Evolutionary conservation across 2,329 filamentous ascomycete genomes (phyloP), one percentile per base, ranked within the genome.

Genomic region (Gnomoniopsis sp.): DNA sequence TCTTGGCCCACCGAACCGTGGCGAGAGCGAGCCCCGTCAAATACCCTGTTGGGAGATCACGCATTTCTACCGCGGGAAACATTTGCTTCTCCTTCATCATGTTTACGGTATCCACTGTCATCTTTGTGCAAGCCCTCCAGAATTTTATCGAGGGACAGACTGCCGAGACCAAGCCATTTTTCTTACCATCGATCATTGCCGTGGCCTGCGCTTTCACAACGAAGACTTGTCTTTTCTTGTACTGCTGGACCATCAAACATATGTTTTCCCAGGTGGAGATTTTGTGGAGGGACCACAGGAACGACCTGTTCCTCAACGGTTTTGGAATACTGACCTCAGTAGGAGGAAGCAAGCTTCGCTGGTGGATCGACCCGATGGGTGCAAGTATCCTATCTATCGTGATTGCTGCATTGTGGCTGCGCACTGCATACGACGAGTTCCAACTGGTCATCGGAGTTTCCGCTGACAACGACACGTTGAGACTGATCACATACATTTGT

Each of bases 21-120:
- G 89, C 89, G 67, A 87, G 85, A 55, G 93, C 97, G 36, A 92
- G 98, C 67, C 84, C 90, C 1, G 85, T 87, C 55, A 88, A 89
- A 51, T 98, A 96, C 70, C 93, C 93, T 0, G 92, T 90, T 0
- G 93, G 93, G 62, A 96, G 96, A 72, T 92, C 92, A 6, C 88
- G 93, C 30, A 90, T 99, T 62, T 93, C 97, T 74, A 98, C 93
- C 0, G 91, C 92, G 0, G 93, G 95, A 55, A 99, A 98, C 70
- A 97, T 98, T 64, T 86, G 89, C 59, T 99, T 99, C 74, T 96
- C 92, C 74, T 96, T 96, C 73, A 79, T 99, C 67, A 98, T 99
- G 95, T 91, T 88, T 22, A 80, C 91, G 7, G 93, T 98, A 8
- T 96, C 92, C 0, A 81, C 95, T 64, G 91, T 98, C 68, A 86